Evolutionary conservation across 768 basidiomycete species (phyloP), one percentile per base, ranked within the genome.

Genomic region (Amanita molliuscula): DNA sequence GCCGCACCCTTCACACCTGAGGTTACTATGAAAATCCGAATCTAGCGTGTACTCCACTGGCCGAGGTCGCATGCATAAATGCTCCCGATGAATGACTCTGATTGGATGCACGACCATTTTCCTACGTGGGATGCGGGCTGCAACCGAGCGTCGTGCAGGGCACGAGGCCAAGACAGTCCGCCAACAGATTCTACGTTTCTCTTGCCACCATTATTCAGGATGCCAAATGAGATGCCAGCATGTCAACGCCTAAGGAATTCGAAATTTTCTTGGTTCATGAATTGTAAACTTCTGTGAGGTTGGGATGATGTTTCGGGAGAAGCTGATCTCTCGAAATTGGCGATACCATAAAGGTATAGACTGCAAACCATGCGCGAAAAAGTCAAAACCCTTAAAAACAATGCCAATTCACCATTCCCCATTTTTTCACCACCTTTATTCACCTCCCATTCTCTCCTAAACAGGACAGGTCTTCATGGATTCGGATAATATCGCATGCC

Each of bases 11-110:
- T 88, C 85, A 29, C 67, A 68, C 56, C 59, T 61, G 40, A 71
- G 76, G 9, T 73, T 75, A 29, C 67, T 62, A 59, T 94, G 92
- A 62, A 74, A 81, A n/a, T 82, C 83, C 2, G 76, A 77, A 60
- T 88, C 82, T 0, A 83, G 68, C 54, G 82, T 90, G 59, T 92
- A 94, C 60, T 82, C 76, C 38, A 88, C 82, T 6, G 87, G 86
- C 3, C 88, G 75, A 5, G 88, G 87, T 6, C 7, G 25, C 7
- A 29, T 29, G 10, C 3, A 9, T 10, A 0, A 31, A 31, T 7
- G 31, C 31, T 29, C 10, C 10, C 10, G 10, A 38, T 18, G 20
- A 20, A 38, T 38, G 36, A 11, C 16, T n/a, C n/a, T 8, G 36
- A 9, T 18, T 20, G 16, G 15, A 20, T 7, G 16, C 2, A 18